Evolutionary conservation across 1,139 yeast genomes (phyloP), one percentile per base, ranked within the genome.

Genomic region (Ashbya aceris): DNA sequence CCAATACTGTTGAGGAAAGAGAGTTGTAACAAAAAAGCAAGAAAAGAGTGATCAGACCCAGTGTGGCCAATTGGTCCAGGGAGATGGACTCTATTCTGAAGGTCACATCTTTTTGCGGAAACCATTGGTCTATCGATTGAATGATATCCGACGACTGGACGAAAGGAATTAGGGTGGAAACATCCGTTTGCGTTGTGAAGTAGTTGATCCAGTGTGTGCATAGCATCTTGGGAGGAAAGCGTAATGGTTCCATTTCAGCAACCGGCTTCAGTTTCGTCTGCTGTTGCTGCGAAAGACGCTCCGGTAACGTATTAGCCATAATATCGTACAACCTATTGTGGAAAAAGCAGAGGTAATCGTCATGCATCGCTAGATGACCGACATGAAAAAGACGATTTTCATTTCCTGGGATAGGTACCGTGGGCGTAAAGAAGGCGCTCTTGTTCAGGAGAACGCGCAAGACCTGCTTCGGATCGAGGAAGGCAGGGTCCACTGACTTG

Each of bases 401-500:
- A 31, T 38, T 42, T 23, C 13, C 46, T 31, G 17, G 45, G 42
- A 30, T 47, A 42, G 40, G 42, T 20, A 31, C 40, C 39, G 40
- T n/a, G 10, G 30, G 13, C 36, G 52, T 36, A 34, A 44, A 36
- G 30, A 45, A 41, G 8, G n/a, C 9, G n/a, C 37, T 31, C 23
- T 32, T 31, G 11, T 30, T 41, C 27, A 45, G 37, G 23, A 52
- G 45, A 2, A 53, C 44, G 7, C 46, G 44, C 29, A 55, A 50
- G 1, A 55, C 41, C 33, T 51, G 45, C 3, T 45, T 47, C 7
- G 44, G 40, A 36, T 54, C 54, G 17, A 54, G 39, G 37, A 55
- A 55, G 38, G 48, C 44, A 4, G 59, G 59, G 41, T 54, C 59
- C 30, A 55, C 30, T 40, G 53, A 55, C 40, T 45, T 50, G 28